A percentile compares a stretch with the other conserved stretches of the same genome.
These are phyloP conservation scores for Nicotiana tabacum DNA, from an alignment of 257 asterid genomes.

Conservation along the genomic window DNA sequence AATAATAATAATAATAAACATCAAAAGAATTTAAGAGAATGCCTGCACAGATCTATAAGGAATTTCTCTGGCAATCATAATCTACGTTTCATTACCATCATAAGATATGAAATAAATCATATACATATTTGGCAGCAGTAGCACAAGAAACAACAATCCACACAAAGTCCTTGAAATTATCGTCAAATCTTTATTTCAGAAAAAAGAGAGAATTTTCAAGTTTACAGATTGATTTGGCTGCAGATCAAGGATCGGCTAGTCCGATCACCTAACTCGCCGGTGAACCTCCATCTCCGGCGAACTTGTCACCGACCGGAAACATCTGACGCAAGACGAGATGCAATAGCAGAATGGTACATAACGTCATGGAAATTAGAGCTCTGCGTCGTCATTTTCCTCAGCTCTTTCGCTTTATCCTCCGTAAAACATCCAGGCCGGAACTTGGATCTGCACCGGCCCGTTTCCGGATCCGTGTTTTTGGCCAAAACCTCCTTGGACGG, in stretches of 20 bases:
- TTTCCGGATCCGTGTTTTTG: neutral
- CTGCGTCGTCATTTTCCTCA: slow-evolving; percentile 47
- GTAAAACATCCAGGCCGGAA: slow-evolving; percentile 45
- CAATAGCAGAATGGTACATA: slow-evolving; percentile 76
- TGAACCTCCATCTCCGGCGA: neutral
- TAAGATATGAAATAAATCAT: neutral
- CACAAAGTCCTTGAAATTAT: neutral
- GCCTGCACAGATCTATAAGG: neutral
- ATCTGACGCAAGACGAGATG: slow-evolving; percentile 77
- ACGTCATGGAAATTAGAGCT: slow-evolving; percentile 44
- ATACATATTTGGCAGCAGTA: neutral
- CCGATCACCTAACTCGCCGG: neutral
- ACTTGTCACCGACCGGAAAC: slow-evolving; percentile 22
- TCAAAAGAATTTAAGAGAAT: neutral
- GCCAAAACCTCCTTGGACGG: slow-evolving; percentile 8
- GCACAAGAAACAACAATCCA: neutral
- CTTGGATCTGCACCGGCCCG: slow-evolving; percentile 31
- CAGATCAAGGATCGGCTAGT: neutral
- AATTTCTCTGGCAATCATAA: neutral
- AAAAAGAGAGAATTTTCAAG: neutral
- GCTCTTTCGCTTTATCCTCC: slow-evolving; percentile 65
- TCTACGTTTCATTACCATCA: neutral
- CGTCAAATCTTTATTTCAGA: slow-evolving; percentile 6
- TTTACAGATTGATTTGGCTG: slow-evolving; percentile 20
- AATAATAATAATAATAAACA: no score